phyloP scores from a whole-genome alignment of 495 filamentous ascomycete genomes.

The Xylaria longipes region DNA sequence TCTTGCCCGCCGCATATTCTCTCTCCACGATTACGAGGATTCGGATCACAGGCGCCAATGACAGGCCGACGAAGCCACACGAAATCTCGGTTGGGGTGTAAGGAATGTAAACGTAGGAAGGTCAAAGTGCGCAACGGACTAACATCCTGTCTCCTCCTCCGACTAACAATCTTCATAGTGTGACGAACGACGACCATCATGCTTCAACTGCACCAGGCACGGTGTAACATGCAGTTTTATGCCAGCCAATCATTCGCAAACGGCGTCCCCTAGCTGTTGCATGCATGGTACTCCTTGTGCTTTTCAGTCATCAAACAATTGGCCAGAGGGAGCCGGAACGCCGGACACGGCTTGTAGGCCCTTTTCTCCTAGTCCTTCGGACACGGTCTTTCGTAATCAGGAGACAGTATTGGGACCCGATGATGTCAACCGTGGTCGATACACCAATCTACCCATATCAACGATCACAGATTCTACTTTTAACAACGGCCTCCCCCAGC shows the following conservation, averaged over 20 bases:
- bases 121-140: not conserved
- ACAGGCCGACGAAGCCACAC: not conserved
- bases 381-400: not conserved
- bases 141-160: not conserved
- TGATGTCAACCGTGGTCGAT: not conserved
- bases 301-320: not conserved
- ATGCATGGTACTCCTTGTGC: not conserved
- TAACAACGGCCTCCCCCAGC: not conserved
- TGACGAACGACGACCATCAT: conserved; percentile 1
- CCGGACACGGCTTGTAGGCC: not conserved
- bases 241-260: not conserved
- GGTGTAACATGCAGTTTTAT: not conserved
- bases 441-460: not conserved
- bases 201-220: not conserved
- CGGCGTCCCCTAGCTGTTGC: not conserved
- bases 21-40: not conserved
- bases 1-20: not conserved
- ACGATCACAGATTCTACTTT: not conserved
- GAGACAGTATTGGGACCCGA: not conserved
- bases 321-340: not conserved
- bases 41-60: not conserved
- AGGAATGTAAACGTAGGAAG: not conserved
- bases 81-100: conserved; percentile 4
- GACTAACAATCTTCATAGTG: not conserved
- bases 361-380: not conserved